Conservation (phyloP, 179 eudicot species). For the Sideroxylon spinosum region DNA sequence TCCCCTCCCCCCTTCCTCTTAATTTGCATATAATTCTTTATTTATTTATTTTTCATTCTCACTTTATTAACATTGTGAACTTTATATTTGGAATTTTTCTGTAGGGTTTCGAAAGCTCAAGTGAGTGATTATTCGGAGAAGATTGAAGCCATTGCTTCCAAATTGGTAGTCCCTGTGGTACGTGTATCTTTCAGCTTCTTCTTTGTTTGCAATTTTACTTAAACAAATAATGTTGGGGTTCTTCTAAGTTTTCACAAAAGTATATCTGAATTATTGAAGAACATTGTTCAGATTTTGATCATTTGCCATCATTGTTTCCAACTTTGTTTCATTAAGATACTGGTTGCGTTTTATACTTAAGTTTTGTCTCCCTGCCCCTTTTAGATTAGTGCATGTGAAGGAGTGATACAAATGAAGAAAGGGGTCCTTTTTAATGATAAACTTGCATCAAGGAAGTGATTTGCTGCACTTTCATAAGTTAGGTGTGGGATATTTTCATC, state of each 20-base stretch:
- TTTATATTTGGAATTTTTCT: slow-evolving; percentile 16
- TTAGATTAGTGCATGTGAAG: too few species aligned
- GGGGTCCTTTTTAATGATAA: too few species aligned
- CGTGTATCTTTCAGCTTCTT: slow-evolving; percentile 16
- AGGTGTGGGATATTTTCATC: too few species aligned
- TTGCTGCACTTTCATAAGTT: too few species aligned
- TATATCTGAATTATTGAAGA: neutral
- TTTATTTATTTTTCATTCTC: neutral
- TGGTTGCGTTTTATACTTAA: too few species aligned
- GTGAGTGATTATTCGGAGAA: slow-evolving; percentile 80
- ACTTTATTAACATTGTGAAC: neutral
- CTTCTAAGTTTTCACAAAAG: neutral
- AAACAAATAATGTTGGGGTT: slow-evolving; percentile 1
- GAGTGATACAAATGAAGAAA: too few species aligned
- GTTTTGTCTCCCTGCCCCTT: too few species aligned
- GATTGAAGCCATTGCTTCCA: slow-evolving; percentile 75
- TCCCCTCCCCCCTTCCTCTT: too few species aligned
- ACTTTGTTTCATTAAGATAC: neutral
- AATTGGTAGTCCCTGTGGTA: slow-evolving; percentile 57
- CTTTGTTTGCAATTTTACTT: neutral
- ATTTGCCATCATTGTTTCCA: neutral
- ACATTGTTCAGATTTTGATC: neutral
- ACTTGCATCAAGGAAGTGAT: too few species aligned
- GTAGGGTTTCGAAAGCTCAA: slow-evolving; percentile 69
- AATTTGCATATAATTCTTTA: too few species aligned